Conservation (phyloP, 768 basidiomycete genomes). For the Exsudoporus frostii region DNA sequence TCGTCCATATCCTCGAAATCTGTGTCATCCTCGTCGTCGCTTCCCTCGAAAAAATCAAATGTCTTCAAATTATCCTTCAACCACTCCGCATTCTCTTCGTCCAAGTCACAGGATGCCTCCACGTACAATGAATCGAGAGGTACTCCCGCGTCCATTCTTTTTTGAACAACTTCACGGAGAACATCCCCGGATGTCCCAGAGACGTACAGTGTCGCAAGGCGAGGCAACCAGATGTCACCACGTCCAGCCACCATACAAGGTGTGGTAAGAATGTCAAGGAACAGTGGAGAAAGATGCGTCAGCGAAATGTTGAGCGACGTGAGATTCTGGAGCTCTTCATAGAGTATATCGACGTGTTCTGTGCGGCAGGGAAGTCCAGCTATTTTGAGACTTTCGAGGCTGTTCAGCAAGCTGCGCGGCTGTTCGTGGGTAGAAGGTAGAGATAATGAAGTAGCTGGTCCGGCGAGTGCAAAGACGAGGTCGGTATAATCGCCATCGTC, state of each 20-base stretch:
- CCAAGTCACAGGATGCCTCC: constrained; percentile 43
- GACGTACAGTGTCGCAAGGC: constrained; percentile 47
- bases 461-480: constrained; percentile 42
- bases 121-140: constrained; percentile 48
- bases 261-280: constrained; percentile 22
- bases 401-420: constrained; percentile 37
- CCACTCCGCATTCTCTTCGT: constrained; percentile 46
- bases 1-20: constrained; percentile 25
- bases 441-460: constrained; percentile 21
- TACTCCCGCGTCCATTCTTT: constrained; percentile 38
- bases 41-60: constrained; percentile 57
- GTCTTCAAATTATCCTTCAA: constrained; percentile 46
- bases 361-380: constrained; percentile 44
- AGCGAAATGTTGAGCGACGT: constrained; percentile 41
- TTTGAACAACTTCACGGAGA: constrained; percentile 45
- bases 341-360: constrained; percentile 36
- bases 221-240: constrained; percentile 41
- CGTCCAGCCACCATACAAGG: not conserved
- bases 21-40: constrained; percentile 40
- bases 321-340: constrained; percentile 48
- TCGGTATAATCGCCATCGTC: constrained; percentile 52
- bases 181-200: constrained; percentile 39
- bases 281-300: constrained; percentile 27
- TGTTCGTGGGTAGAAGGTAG: constrained; percentile 36
- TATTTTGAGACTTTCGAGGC: constrained; percentile 53